Evolutionary conservation across 768 basidiomycete species (phyloP), one percentile per base, ranked within the genome.

Genomic region (Phylloporus sp.): DNA sequence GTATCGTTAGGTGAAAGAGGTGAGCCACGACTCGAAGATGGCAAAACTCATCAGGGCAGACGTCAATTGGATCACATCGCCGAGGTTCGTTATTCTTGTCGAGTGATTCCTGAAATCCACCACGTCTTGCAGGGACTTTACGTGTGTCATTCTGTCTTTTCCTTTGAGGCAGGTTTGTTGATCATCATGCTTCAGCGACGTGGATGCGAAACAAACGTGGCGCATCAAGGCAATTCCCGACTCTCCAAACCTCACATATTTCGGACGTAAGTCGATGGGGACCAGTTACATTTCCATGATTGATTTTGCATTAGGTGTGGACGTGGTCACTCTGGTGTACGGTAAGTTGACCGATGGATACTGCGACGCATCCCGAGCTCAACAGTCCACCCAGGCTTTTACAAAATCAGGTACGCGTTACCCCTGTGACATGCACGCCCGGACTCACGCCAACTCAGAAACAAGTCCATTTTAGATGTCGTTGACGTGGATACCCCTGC

Each of bases 11-110:
- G 79, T 91, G 51, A 80, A 79, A 64, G 87, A 92, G 67, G 76
- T 95, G 47, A 86, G 80, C 58, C 93, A 95, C 59, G 91, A 93
- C 60, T 68, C 78, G 4, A 86, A 80, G 63, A 72, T 83, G 47
- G 92, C 88, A 1, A 84, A 78, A 64, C 77, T 91, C 16, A 62
- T 84, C 6, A 77, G 80, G 45, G 78, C 84, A n/a, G 86, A 91
- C 54, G 86, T 94, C 54, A 89, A 87, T 55, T 95, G 89, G 82
- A 80, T 82, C 47, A 95, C 93, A 11, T 78, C 76, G 28, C 86
- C 84, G 23, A 77, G 84, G 85, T 82, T 50, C 45, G 69, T 56
- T 52, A 6, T 40, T 22, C 18, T 15, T 3, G 20, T 31, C 29
- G 9, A 13, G 7, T 26, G 11, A 12, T 31, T 46, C 16, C 35